Base-by-base conservation (phyloP, 805 yeast genomes). In the Candida parachauliodes region DNA sequence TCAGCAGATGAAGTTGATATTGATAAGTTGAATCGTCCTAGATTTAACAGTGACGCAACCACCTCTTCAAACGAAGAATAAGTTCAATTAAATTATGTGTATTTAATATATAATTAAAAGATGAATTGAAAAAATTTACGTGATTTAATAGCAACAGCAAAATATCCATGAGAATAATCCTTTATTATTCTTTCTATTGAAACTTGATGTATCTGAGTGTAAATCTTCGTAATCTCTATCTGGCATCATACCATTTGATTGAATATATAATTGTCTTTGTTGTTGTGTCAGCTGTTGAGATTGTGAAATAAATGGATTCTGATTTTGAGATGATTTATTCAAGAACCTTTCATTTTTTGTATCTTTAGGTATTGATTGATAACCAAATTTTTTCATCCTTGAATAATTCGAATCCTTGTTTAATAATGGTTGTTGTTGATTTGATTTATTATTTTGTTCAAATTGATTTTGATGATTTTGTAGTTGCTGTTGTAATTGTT, bases 181-280 rank as follows among this genome's bases (percentile, higher is more conserved):
- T 22, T 32, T 37, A 12, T 37, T 34, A n/a, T n/a, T n/a, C 29
- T 42, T 43, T 28, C 52, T 46, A 19, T 51, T 46, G 39, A 57
- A 63, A 44, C 65, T 60, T 11, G 67, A 58, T n/a, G 58, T 54
- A 34, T 62, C 70, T 2, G 68, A 58, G 47, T 62, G 70, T 42
- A 64, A 55, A 39, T 60, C 68, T 11, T 59, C 59, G 28, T 65
- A 66, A 38, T 64, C 68, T 26, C 61, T 47, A 18, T 56, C 59
- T 0, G 64, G 60, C 23, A 51, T 39, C 53, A 59, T 49, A 2
- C 65, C 68, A 40, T 57, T 60, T 31, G 51, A 59, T 33, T 41
- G 42, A 12, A 39, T 46, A 34, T 42, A 42, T 18, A 19, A 37
- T 28, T 20, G 25, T 20, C 27, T 30, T n/a, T n/a, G n/a, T n/a